These are phyloP conservation scores for Fusarium liriodendri DNA, from an alignment of 2,329 filamentous ascomycete species.

Conservation along the genomic window DNA sequence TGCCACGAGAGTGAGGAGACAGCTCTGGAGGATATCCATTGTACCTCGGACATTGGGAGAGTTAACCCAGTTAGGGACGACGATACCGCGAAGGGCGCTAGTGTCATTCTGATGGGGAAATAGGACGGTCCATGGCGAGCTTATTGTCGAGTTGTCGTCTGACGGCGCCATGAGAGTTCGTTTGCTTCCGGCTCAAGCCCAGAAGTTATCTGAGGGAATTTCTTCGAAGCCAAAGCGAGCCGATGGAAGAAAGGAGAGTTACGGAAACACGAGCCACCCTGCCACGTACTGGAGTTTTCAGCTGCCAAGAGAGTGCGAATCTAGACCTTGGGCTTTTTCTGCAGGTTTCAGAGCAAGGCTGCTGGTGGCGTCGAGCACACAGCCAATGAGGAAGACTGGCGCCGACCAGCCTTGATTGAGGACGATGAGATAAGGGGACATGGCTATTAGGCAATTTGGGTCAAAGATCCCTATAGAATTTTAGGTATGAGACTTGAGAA, in stretches of 20 bases:
- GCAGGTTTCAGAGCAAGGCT: background rate
- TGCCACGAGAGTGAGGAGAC: conserved; percentile 47
- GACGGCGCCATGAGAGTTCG: background rate
- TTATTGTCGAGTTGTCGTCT: background rate
- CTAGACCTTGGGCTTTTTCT: background rate
- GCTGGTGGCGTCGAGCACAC: background rate
- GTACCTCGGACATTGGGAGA: background rate
- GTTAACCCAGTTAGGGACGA: background rate
- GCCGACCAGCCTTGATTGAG: background rate
- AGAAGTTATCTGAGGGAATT: background rate
- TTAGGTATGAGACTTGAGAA: background rate
- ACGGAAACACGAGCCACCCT: background rate
- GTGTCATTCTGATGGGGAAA: background rate
- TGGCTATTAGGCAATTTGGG: background rate
- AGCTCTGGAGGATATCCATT: conserved; percentile 48
- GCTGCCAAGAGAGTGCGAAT: background rate
- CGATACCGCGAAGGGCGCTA: background rate
- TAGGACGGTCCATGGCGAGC: background rate
- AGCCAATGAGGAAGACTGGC: background rate
- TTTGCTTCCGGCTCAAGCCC: background rate
- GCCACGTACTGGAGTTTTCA: background rate
- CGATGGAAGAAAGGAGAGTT: background rate
- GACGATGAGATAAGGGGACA: background rate
- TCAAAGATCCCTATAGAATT: background rate
- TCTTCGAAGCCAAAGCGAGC: background rate